phyloP scores from a whole-genome alignment of 805 yeast genomes.

The Blastobotrys attinorum region DNA sequence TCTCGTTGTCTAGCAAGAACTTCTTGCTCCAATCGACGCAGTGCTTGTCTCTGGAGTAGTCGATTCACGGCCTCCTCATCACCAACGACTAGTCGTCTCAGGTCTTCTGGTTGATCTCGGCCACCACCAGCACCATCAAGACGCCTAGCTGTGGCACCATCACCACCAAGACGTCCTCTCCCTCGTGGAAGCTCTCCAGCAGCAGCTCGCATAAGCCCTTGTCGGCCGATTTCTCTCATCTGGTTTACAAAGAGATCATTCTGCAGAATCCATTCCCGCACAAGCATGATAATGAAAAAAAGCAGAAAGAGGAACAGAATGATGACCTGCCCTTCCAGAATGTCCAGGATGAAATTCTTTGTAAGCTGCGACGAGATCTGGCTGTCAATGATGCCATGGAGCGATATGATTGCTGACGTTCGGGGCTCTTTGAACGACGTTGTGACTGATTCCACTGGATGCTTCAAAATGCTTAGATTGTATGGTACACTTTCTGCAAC shows the following conservation, averaged over 20 bases:
- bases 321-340: conserved; percentile 25
- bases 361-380: not conserved
- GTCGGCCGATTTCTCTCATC: conserved; percentile 8
- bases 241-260: conserved; percentile 21
- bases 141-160: not conserved
- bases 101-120: not conserved
- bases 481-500: conserved; percentile 17
- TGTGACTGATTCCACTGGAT: not conserved
- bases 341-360: conserved; percentile 10
- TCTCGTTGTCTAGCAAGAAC: too few species aligned
- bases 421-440: conserved; percentile 1
- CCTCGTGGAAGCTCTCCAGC: not conserved
- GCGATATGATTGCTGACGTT: conserved; percentile 2
- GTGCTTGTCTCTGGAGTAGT: not conserved
- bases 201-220: not conserved
- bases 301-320: conserved; percentile 22
- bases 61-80: not conserved
- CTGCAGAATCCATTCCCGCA: conserved; percentile 30
- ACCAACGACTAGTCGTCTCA: not conserved
- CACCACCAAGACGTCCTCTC: not conserved
- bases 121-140: not conserved
- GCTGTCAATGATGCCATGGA: conserved; percentile 4
- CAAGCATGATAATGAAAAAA: conserved; percentile 34
- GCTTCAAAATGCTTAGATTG: conserved; percentile 2
- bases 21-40: not conserved